Conservation (phyloP, 2,329 filamentous ascomycete genomes). For the Colletotrichum tanaceti region DNA sequence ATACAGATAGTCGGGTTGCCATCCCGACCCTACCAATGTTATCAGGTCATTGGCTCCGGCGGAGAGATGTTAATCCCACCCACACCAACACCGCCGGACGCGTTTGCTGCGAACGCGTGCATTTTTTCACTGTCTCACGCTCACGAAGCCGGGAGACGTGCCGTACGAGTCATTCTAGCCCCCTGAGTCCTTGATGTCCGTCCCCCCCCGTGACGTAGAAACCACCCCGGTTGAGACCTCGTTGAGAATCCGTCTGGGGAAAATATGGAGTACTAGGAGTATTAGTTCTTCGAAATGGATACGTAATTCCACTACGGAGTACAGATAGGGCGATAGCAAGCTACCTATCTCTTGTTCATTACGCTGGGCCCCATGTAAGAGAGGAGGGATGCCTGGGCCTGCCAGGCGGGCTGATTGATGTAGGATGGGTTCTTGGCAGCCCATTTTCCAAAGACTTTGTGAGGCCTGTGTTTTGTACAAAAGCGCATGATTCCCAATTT, state of each 20-base stretch:
- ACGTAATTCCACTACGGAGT: too few species aligned
- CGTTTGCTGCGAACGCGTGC: not conserved
- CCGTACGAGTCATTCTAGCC: conserved; percentile 32
- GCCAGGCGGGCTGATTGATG: conserved; percentile 25
- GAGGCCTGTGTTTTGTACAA: conserved; percentile 30
- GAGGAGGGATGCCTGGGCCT: not conserved
- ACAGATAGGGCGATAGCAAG: conserved; percentile 18
- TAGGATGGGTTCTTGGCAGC: conserved; percentile 24
- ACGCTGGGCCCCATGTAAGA: conserved; percentile 8
- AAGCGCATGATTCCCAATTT: conserved; percentile 30
- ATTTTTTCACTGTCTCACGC: too few species aligned
- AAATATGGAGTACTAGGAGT: conserved; percentile 37
- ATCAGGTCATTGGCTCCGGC: not conserved
- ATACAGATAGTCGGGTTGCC: not conserved
- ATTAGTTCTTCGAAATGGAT: conserved; percentile 15
- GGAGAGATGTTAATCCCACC: not conserved
- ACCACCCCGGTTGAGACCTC: too few species aligned
- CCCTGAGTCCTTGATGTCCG: conserved; percentile 25
- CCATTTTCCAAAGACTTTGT: not conserved
- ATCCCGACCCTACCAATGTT: not conserved
- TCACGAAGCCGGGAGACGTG: conserved; percentile 7
- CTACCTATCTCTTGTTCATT: conserved; percentile 13
- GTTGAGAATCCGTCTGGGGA: conserved; percentile 32
- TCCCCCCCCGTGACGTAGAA: conserved; percentile 39
- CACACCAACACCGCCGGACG: too few species aligned